phyloP scores from a whole-genome alignment of 192 early-diverging fungal genomes.

The Pilobolus umbonatus region DNA sequence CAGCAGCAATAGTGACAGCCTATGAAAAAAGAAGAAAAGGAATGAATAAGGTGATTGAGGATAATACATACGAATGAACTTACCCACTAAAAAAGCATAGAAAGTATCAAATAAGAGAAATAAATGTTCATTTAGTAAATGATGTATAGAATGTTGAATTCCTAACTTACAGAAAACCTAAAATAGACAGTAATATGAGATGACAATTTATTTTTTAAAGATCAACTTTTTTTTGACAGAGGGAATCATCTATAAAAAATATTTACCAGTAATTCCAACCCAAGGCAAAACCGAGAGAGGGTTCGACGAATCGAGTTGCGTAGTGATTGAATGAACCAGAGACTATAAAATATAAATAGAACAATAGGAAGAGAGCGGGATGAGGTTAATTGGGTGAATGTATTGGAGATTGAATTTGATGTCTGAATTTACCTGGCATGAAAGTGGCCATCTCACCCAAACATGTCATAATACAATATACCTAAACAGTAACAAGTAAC shows the following conservation, averaged over 20 bases:
- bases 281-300: slow-evolving; percentile 63
- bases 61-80: slow-evolving; percentile 3
- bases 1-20: slow-evolving; percentile 26
- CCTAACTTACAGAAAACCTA: slow-evolving; percentile 21
- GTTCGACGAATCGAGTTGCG: slow-evolving; percentile 73
- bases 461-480: slow-evolving; percentile 72
- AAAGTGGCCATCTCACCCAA: slow-evolving; percentile 85
- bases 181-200: not conserved
- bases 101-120: slow-evolving; percentile 32
- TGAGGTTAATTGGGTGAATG: not conserved
- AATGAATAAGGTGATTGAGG: not conserved
- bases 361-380: not conserved
- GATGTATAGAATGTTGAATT: too few relatives aligned
- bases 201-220: not conserved
- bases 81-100: slow-evolving; percentile 20
- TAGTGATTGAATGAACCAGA: slow-evolving; percentile 78
- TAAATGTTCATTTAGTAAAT: slow-evolving; percentile 51
- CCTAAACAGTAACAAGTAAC: slow-evolving; percentile 20
- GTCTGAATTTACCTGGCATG: slow-evolving; percentile 48
- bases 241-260: not conserved
- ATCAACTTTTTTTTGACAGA: not conserved
- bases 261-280: slow-evolving; percentile 66
- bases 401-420: not conserved
- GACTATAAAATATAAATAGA: slow-evolving; percentile 20
- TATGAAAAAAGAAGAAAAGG: slow-evolving; percentile 18